These are phyloP conservation scores for Falciphora oryzae DNA, from an alignment of 2,329 filamentous ascomycete species.

Conservation along the genomic window DNA sequence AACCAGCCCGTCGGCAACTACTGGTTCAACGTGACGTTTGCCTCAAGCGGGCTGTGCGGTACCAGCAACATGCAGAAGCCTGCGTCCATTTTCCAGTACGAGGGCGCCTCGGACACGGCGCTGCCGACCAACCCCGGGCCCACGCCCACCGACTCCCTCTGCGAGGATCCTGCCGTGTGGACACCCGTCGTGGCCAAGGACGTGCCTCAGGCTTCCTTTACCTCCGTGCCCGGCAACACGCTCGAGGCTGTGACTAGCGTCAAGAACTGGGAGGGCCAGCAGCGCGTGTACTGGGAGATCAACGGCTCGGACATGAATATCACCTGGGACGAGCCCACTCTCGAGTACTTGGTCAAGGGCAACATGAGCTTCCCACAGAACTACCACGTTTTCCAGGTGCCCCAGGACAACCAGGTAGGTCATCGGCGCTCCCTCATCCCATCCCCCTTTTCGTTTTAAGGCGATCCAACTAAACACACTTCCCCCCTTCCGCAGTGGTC, in stretches of 20 bases:
- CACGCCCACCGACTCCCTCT: constrained; percentile 15
- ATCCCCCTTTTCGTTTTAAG: constrained; percentile 18
- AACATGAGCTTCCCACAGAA: constrained; percentile 20
- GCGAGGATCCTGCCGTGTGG: constrained; percentile 16
- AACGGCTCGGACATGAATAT: constrained; percentile 26
- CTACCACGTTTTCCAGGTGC: constrained; percentile 16
- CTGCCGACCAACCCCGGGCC: constrained; percentile 26
- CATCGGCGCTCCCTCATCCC: constrained; percentile 13
- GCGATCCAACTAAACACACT: background rate
- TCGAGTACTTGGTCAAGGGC: constrained; percentile 25
- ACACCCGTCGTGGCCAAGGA: constrained; percentile 17
- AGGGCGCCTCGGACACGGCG: constrained; percentile 22
- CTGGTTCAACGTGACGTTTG: constrained; percentile 23
- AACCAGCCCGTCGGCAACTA: constrained; percentile 17
- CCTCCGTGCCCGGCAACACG: constrained; percentile 11
- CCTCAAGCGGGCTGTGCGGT: constrained; percentile 17
- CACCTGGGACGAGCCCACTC: constrained; percentile 30
- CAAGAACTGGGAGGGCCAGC: constrained; percentile 18
- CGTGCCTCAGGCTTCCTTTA: constrained; percentile 14
- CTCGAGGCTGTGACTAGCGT: constrained; percentile 15
- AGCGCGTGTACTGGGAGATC: constrained; percentile 27
- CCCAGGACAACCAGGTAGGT: constrained; percentile 17
- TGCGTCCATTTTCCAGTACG: constrained; percentile 34
- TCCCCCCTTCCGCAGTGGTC: constrained; percentile 20
- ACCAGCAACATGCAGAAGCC: constrained; percentile 19